Evolutionary conservation across 2,329 filamentous ascomycete species (phyloP).

Genomic region (Didymella exigua): DNA sequence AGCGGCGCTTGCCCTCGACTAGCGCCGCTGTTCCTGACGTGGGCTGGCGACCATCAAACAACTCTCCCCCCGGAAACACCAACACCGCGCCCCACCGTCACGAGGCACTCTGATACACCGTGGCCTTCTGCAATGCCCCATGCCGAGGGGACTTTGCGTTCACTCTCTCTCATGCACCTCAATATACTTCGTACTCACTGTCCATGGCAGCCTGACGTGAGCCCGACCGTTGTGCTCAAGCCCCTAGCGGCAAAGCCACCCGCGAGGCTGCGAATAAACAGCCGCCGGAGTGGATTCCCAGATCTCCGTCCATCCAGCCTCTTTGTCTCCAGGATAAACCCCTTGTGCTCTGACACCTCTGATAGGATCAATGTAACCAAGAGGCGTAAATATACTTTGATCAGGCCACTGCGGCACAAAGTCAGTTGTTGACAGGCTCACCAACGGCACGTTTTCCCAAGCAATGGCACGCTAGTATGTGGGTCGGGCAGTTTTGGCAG

Average conservation of each 20-base stretch:
- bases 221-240: slow-evolving; percentile 2
- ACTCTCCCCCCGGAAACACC: slow-evolving; percentile 3
- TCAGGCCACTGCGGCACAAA: neutral
- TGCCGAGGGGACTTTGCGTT: neutral
- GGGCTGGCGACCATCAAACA: slow-evolving; percentile 4
- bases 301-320: neutral
- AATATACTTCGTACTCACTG: too few relatives aligned
- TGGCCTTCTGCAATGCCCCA: neutral
- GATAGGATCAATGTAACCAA: slow-evolving; percentile 4
- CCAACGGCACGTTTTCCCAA: slow-evolving; percentile 7
- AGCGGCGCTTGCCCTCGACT: slow-evolving; percentile 1
- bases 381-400: neutral
- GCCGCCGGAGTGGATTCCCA: slow-evolving; percentile 9
- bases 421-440: neutral
- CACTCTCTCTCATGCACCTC: neutral
- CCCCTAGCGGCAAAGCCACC: slow-evolving; percentile 1
- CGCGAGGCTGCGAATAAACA: slow-evolving; percentile 11
- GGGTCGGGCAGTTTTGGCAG: slow-evolving; percentile 16
- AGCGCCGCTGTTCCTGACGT: slow-evolving; percentile 6
- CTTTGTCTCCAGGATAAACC: neutral
- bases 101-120: neutral
- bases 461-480: slow-evolving; percentile 17
- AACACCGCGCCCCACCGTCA: slow-evolving; percentile 1
- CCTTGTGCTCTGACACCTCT: neutral
- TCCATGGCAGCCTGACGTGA: slow-evolving; percentile 1